phyloP scores from a whole-genome alignment of 1,284 basidiomycete species.

The Bondarzewia mesenterica region DNA sequence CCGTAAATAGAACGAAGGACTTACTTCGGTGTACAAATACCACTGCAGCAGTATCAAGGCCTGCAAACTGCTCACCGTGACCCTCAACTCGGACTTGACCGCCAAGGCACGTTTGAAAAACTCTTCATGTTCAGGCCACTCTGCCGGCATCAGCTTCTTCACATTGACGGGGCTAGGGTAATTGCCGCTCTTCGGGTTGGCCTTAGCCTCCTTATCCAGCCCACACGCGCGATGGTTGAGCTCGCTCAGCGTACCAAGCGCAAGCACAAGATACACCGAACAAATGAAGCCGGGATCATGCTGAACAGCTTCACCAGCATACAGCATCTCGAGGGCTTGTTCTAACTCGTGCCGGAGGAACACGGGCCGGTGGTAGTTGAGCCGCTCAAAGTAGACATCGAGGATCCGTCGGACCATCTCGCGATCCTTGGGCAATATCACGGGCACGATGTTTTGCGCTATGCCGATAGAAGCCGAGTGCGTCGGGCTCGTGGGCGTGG shows the following conservation, averaged over 20 bases:
- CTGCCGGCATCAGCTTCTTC: conserved; percentile 55
- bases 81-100: conserved; percentile 71
- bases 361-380: conserved; percentile 72
- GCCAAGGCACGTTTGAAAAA: conserved; percentile 71
- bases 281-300: conserved; percentile 73
- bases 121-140: conserved; percentile 75
- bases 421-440: conserved; percentile 72
- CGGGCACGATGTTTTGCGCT: conserved; percentile 30
- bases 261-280: conserved; percentile 66
- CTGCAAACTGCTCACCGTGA: conserved; percentile 72
- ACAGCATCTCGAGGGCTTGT: conserved; percentile 52
- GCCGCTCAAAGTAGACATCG: conserved; percentile 62
- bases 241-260: conserved; percentile 73
- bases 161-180: conserved; percentile 18
- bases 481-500: conserved; percentile 19
- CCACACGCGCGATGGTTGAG: conserved; percentile 58
- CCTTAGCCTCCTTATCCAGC: conserved; percentile 29
- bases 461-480: conserved; percentile 18
- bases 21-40: conserved; percentile 80
- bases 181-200: conserved; percentile 11
- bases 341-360: conserved; percentile 61
- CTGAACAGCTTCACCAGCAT: conserved; percentile 39
- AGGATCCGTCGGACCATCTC: conserved; percentile 53
- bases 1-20: conserved; percentile 13
- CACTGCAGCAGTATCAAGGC: conserved; percentile 75